phyloP scores from a whole-genome alignment of 1,284 basidiomycete genomes.

The Apiotrichum siamense region DNA sequence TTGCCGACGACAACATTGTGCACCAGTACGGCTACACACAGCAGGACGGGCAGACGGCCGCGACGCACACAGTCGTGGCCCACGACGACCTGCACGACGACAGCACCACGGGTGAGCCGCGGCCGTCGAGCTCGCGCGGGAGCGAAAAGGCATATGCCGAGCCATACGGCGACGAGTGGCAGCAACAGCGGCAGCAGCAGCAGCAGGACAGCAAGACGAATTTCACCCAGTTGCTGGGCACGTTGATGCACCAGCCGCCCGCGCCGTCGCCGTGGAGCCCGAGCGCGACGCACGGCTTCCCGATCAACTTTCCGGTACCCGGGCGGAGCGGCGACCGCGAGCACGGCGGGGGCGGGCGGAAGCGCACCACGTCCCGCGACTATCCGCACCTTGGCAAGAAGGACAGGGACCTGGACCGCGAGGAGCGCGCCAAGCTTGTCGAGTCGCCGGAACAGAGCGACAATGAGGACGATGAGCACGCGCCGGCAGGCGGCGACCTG shows the following conservation, averaged over 20 bases:
- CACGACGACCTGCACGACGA: slow-evolving; percentile 14
- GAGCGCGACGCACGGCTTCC: not conserved
- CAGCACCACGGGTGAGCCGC: not conserved
- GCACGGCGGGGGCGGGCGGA: slow-evolving; percentile 20
- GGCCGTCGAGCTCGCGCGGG: not conserved
- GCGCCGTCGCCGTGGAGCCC: not conserved
- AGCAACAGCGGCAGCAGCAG: not conserved
- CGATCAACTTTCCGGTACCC: not conserved
- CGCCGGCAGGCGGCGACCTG: not conserved
- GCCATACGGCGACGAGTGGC: not conserved
- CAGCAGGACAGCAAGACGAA: not conserved
- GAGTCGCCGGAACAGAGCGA: not conserved
- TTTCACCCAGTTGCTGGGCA: slow-evolving; percentile 8
- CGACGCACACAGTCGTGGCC: slow-evolving; percentile 26
- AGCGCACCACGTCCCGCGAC: slow-evolving; percentile 28
- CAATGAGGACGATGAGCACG: not conserved
- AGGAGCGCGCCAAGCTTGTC: slow-evolving; percentile 32
- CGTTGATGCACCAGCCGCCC: not conserved
- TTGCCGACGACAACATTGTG: slow-evolving; percentile 42
- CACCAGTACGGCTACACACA: slow-evolving; percentile 42
- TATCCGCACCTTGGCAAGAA: slow-evolving; percentile 30
- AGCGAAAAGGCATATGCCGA: not conserved
- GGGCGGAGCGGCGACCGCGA: not conserved
- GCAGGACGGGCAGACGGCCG: slow-evolving; percentile 22
- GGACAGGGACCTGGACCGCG: slow-evolving; percentile 23